These are phyloP conservation scores for Moesziomyces sp. DNA, from an alignment of 1,284 basidiomycete species.

Conservation along the genomic window DNA sequence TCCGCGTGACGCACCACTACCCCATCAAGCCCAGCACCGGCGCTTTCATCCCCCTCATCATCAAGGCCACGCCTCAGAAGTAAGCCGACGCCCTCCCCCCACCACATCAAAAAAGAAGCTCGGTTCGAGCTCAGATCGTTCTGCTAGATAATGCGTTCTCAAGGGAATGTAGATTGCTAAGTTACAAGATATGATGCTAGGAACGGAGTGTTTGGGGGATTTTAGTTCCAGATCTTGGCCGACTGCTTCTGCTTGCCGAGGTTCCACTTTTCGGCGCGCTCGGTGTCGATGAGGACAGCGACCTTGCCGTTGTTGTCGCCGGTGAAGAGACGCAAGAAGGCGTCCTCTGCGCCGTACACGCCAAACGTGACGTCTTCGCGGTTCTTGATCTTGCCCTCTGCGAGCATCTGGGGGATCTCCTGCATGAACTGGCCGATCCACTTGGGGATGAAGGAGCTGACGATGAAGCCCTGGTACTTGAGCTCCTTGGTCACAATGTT, in stretches of 20 bases:
- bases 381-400: slow-evolving; percentile 45
- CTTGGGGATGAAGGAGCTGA: slow-evolving; percentile 38
- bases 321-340: slow-evolving; percentile 44
- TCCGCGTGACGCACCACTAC: slow-evolving; percentile 34
- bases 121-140: background rate
- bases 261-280: slow-evolving; percentile 47
- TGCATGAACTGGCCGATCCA: slow-evolving; percentile 33
- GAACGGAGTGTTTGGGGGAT: background rate
- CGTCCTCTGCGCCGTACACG: slow-evolving; percentile 45
- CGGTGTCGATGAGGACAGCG: slow-evolving; percentile 44
- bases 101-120: background rate
- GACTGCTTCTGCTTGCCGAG: slow-evolving; percentile 25
- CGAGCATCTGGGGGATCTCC: slow-evolving; percentile 43
- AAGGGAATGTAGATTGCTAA: background rate
- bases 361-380: slow-evolving; percentile 49
- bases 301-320: slow-evolving; percentile 51
- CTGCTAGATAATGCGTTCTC: background rate
- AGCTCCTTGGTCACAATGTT: slow-evolving; percentile 44
- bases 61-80: slow-evolving; percentile 49
- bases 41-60: slow-evolving; percentile 45
- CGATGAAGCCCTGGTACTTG: slow-evolving; percentile 50
- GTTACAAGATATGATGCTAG: background rate
- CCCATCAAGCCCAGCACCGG: slow-evolving; percentile 40
- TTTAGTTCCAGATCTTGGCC: slow-evolving; percentile 42
- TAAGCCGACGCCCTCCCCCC: background rate